Evolutionary conservation across 805 yeast genomes (phyloP), one percentile per base, ranked within the genome.

Genomic region (Starmerella geochares): DNA sequence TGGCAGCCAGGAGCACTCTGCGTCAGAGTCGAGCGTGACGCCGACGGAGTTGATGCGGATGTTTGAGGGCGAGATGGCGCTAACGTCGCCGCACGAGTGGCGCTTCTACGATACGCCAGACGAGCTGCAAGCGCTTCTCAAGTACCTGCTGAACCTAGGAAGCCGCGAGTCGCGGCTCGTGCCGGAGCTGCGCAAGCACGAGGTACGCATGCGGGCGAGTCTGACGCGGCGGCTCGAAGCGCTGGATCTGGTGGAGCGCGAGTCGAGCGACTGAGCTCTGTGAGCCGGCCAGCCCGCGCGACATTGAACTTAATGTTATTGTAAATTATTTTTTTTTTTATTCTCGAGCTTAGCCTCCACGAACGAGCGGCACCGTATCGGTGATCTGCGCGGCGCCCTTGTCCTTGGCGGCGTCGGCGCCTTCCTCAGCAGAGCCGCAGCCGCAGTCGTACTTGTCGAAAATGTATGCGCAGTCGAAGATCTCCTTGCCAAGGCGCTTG

Each of bases 381-480:
- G 42, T 38, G 14, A 23, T 38, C n/a, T 23, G 29, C 11, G 35
- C 31, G 11, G 24, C 25, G 25, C 35, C 17, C 20, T 37, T 37
- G 29, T 4, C 27, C n/a, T 19, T 10, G 16, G 53, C 79, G 6
- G 61, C 67, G 43, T 69, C 73, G 5, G 59, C 67, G 57, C 74
- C 77, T 58, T 80, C 90, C 46, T 79, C 94, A 8, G 50, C 49
- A 13, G 37, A 20, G 0, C 92, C 95, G 68, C 98, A 90, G 0
- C 98, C 98, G 70, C 98, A 90, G 60, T 88, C 95, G 65, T 92
- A 92, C 66, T 86, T 92, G 58, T 86, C 96, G 48, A 85, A 69
- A 49, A 92, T 83, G 7, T 75, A 78, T 2, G 85, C 73, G 64
- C 99, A 92, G 64, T 92, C 96, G 64, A 86, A 92, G 16, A 72